Evolutionary conservation across 495 filamentous ascomycete species (phyloP).

Genomic region (Penicillium psychrofluorescens): DNA sequence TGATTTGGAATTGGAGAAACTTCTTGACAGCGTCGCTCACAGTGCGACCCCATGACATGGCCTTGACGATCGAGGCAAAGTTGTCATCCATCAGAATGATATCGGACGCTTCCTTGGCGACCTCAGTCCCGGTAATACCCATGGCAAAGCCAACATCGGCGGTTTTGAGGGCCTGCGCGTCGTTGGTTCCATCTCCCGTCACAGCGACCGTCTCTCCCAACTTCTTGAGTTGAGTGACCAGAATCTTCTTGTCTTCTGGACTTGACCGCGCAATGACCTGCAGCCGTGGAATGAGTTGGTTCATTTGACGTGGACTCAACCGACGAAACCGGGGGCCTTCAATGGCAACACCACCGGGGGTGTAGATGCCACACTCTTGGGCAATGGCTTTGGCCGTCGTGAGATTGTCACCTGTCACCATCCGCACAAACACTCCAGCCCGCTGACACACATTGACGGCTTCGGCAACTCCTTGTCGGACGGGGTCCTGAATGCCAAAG

Average conservation of each 20-base stretch:
- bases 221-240: conserved; percentile 74
- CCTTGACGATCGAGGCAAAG: conserved; percentile 83
- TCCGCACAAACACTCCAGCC: conserved; percentile 78
- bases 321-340: conserved; percentile 76
- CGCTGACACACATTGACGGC: conserved; percentile 67
- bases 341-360: conserved; percentile 67
- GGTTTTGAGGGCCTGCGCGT: conserved; percentile 78
- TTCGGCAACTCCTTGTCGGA: conserved; percentile 68
- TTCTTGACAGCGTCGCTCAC: conserved; percentile 89
- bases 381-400: conserved; percentile 83
- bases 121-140: conserved; percentile 85
- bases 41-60: conserved; percentile 79
- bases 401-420: conserved; percentile 89
- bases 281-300: conserved; percentile 61
- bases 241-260: conserved; percentile 74
- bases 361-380: conserved; percentile 74
- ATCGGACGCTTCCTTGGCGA: conserved; percentile 88
- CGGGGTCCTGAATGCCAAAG: conserved; percentile 83
- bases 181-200: conserved; percentile 89
- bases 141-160: conserved; percentile 91
- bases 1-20: conserved; percentile 89
- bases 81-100: conserved; percentile 95
- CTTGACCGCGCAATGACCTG: conserved; percentile 82
- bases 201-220: conserved; percentile 88
- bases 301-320: conserved; percentile 59